Conservation (phyloP, 2,329 filamentous ascomycete species). For the Fusarium vanettenii region DNA sequence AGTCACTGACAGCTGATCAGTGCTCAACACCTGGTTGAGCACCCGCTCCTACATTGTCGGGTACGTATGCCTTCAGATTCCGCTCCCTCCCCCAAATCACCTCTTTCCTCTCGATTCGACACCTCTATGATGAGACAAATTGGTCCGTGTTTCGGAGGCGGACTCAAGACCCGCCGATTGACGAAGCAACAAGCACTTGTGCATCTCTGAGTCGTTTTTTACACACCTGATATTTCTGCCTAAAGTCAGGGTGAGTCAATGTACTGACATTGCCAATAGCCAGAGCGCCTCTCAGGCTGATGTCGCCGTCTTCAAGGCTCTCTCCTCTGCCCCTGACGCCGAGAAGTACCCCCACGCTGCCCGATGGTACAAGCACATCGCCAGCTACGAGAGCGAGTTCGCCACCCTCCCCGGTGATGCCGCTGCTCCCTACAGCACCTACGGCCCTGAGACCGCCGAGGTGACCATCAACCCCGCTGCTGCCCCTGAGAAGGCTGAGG, state of each 20-base stretch:
- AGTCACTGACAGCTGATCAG: constrained; percentile 57
- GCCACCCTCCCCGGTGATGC: constrained; percentile 89
- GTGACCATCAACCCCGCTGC: constrained; percentile 87
- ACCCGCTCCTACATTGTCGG: constrained; percentile 85
- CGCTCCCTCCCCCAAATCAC: neutral
- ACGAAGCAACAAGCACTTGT: constrained; percentile 79
- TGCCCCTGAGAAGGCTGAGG: constrained; percentile 59
- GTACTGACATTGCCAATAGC: constrained; percentile 49
- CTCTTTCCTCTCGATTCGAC: neutral
- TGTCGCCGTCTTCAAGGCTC: constrained; percentile 92
- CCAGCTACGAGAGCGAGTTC: constrained; percentile 93
- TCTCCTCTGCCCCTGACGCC: constrained; percentile 79
- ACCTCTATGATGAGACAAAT: constrained; percentile 78
- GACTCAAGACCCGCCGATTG: constrained; percentile 90
- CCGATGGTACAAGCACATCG: constrained; percentile 99
- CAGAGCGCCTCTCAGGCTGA: constrained; percentile 89
- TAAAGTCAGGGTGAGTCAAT: constrained; percentile 3
- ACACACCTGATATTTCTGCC: constrained; percentile 8
- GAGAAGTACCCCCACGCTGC: constrained; percentile 93
- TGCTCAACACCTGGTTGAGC: constrained; percentile 78
- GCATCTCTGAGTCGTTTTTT: constrained; percentile 74
- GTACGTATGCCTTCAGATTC: constrained; percentile 64
- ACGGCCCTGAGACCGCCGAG: constrained; percentile 86
- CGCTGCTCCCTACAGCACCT: constrained; percentile 87
- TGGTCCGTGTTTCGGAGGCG: constrained; percentile 96